Evolutionary conservation across 768 basidiomycete species (phyloP), one percentile per base, ranked within the genome.

Genomic region (Tylopilus felleus): DNA sequence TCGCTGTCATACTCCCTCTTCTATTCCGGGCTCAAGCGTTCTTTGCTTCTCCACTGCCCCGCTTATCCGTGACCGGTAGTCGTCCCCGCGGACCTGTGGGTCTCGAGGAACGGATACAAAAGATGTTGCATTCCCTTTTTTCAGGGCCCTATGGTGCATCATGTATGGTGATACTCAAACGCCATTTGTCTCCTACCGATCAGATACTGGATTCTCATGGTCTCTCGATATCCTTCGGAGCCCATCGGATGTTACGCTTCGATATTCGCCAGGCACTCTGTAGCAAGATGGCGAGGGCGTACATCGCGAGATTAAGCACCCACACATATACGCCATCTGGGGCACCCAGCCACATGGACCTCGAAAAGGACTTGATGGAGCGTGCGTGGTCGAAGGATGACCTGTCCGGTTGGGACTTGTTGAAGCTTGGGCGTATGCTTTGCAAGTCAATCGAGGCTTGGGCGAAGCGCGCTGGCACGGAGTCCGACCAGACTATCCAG

Each of bases 341-440:
- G 13, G 80, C 78, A 2, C 82, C 84, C 0, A 76, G 77, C 0
- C 76, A 81, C 40, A 74, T 87, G 63, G 81, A 82, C 49, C 67
- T 90, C 9, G 84, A 83, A 52, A 73, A 73, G 40, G 84, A 84
- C 17, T 66, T 88, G 54, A 79, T 89, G 79, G 86, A 88, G 60
- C 77, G 80, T 2, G 87, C 86, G 0, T 90, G 86, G 86, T 77
- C 85, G 1, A 84, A 82, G 61, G 81, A 87, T 40, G 86, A 88
- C 22, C 68, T 75, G 27, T 80, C 78, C 29, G 82, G 82, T 4
- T 90, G 88, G 83, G 86, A 88, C 49, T 77, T 86, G 13, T 75
- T 76, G 4, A 73, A 80, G 25, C 73, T 88, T 12, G 83, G 84
- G 1, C 74, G 74, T 41, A 71, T 80, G 42, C 63, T 90, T 17